phyloP scores from a whole-genome alignment of 2,329 filamentous ascomycete species.

The Hypoxylon sp. region DNA sequence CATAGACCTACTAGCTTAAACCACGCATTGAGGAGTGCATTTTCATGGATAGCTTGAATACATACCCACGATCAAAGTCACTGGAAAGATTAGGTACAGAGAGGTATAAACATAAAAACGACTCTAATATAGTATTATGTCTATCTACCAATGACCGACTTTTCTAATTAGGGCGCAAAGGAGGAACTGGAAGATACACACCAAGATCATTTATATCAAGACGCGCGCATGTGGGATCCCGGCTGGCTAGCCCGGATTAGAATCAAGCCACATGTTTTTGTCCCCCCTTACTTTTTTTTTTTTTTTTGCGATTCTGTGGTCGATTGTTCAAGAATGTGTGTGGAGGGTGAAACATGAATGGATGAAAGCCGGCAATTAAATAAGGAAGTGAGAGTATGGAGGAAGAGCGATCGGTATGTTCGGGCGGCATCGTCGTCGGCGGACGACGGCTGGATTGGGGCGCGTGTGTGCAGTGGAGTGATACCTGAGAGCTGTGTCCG shows the following conservation, averaged over 20 bases:
- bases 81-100: neutral
- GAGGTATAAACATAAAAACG: neutral
- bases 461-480: conserved; percentile 5
- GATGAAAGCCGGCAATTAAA: conserved; percentile 7
- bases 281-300: neutral
- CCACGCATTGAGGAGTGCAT: no score
- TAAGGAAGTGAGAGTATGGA: conserved; percentile 28
- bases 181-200: conserved; percentile 46
- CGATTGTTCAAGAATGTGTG: conserved; percentile 26
- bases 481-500: conserved; percentile 42
- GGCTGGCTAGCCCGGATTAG: neutral
- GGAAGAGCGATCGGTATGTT: conserved; percentile 3
- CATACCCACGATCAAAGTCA: neutral
- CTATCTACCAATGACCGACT: conserved; percentile 25
- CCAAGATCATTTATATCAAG: conserved; percentile 32
- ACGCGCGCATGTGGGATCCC: neutral
- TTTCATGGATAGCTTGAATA: no score
- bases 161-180: conserved; percentile 34
- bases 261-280: conserved; percentile 9
- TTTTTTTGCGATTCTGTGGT: conserved; percentile 26
- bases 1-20: no score
- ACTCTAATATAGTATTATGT: conserved; percentile 30
- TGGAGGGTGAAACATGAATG: neutral
- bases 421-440: neutral
- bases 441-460: neutral